Percentiles rank a stretch among this genome's conserved stretches.
phyloP scores from a whole-genome alignment of 805 yeast genomes.

The Teunomyces funiuensis region DNA sequence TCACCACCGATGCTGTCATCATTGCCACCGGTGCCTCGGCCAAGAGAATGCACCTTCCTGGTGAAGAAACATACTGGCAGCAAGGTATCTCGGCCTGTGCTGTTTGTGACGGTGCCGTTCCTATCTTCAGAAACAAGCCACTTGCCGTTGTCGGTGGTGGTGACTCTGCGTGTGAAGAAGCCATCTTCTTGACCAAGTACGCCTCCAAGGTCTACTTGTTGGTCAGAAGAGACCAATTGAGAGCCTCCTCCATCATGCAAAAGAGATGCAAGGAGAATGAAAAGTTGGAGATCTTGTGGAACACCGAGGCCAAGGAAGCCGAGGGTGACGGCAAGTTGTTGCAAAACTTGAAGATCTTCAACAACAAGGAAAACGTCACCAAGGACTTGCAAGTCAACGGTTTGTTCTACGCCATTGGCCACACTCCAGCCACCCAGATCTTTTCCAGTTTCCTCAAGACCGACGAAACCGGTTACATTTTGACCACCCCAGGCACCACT shows the following conservation, averaged over 20 bases:
- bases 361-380: slow-evolving; percentile 69
- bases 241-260: slow-evolving; percentile 97
- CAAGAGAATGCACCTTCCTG: slow-evolving; percentile 88
- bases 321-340: slow-evolving; percentile 91
- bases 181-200: slow-evolving; percentile 92
- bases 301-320: slow-evolving; percentile 83
- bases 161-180: slow-evolving; percentile 99
- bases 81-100: slow-evolving; percentile 99
- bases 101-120: slow-evolving; percentile 99
- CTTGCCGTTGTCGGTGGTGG: slow-evolving; percentile 99
- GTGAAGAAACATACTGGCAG: slow-evolving; percentile 99
- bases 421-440: slow-evolving; percentile 88
- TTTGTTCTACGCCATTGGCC: slow-evolving; percentile 97
- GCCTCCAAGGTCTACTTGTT: slow-evolving; percentile 93
- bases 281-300: slow-evolving; percentile 86
- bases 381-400: slow-evolving; percentile 80
- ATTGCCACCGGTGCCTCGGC: slow-evolving; percentile 99
- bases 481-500: slow-evolving; percentile 87
- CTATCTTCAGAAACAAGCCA: slow-evolving; percentile 97
- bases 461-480: slow-evolving; percentile 85
- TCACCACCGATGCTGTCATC: slow-evolving; percentile 88
- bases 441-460: slow-evolving; percentile 76
- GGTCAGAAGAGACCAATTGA: slow-evolving; percentile 89
- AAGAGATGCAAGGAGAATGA: slow-evolving; percentile 82
- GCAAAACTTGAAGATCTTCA: slow-evolving; percentile 59